A percentile compares a stretch with the other conserved stretches of the same genome.
phyloP scores from a whole-genome alignment of 257 asterid genomes.

The Penstemon newberryi region DNA sequence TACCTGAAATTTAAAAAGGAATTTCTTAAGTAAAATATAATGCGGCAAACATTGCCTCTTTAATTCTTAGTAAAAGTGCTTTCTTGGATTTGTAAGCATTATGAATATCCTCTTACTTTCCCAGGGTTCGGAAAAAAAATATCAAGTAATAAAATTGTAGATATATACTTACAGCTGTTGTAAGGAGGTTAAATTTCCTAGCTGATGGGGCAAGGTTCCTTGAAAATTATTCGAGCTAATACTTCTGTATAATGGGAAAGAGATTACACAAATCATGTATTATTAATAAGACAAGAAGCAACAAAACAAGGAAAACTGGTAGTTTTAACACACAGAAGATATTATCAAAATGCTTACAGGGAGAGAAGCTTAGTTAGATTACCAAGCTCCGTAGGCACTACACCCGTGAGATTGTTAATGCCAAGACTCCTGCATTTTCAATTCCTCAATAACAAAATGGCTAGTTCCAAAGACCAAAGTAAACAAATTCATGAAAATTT shows the following conservation, averaged over 20 bases:
- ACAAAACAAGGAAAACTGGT: not conserved
- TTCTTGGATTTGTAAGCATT: not conserved
- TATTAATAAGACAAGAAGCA: not conserved
- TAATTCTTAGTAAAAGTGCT: not conserved
- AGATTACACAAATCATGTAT: not conserved
- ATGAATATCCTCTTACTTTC: not conserved
- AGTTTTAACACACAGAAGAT: not conserved
- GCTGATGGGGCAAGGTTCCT: slow-evolving; percentile 49
- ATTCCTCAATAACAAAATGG: not conserved
- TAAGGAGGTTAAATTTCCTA: slow-evolving; percentile 51
- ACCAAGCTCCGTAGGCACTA: slow-evolving; percentile 56
- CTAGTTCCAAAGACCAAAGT: not conserved
- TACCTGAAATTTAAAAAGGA: slow-evolving; percentile 42
- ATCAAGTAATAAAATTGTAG: not conserved
- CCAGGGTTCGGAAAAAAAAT: not conserved
- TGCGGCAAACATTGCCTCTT: not conserved
- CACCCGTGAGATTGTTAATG: slow-evolving; percentile 59
- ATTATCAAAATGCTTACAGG: slow-evolving; percentile 39
- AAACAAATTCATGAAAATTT: not conserved
- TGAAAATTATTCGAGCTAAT: slow-evolving; percentile 56
- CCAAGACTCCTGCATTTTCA: slow-evolving; percentile 52
- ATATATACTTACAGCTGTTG: slow-evolving; percentile 44
- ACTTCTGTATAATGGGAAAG: slow-evolving; percentile 41
- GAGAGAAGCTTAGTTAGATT: slow-evolving; percentile 45
- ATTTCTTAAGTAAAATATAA: not conserved